Conservation (phyloP, 208 protist species). For the Trypanosoma melophagium region DNA sequence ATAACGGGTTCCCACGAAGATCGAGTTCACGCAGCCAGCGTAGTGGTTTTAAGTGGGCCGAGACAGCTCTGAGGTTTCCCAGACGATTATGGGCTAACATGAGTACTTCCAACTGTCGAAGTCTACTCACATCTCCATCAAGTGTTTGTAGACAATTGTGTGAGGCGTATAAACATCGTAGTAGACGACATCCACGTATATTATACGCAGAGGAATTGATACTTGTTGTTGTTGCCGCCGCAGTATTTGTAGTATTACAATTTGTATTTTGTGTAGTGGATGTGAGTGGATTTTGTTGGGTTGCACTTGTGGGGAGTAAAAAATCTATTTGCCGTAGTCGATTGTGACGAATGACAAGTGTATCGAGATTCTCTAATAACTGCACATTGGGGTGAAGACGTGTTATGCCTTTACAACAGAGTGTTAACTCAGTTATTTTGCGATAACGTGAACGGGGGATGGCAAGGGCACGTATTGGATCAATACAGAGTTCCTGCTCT, state of each 20-base stretch:
- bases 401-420: slow-evolving; percentile 47
- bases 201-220: not conserved
- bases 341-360: slow-evolving; percentile 67
- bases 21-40: slow-evolving; percentile 55
- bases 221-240: not conserved
- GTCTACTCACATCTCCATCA: slow-evolving; percentile 17
- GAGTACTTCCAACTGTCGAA: slow-evolving; percentile 54
- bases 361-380: slow-evolving; percentile 61
- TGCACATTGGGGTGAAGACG: slow-evolving; percentile 62
- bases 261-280: not conserved
- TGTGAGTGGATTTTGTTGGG: not conserved
- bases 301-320: slow-evolving; percentile 32
- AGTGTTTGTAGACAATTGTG: slow-evolving; percentile 29
- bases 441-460: slow-evolving; percentile 40
- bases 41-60: slow-evolving; percentile 43
- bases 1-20: slow-evolving; percentile 69
- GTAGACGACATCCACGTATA: slow-evolving; percentile 45
- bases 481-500: slow-evolving; percentile 33
- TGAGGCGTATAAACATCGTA: slow-evolving; percentile 39
- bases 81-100: slow-evolving; percentile 65
- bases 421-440: slow-evolving; percentile 43
- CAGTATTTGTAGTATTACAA: not conserved
- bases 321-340: slow-evolving; percentile 41
- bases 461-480: slow-evolving; percentile 54
- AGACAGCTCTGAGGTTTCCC: slow-evolving; percentile 38